A percentile compares a stretch with the other conserved stretches of the same genome.
These are phyloP conservation scores for Hibiscus tridactylites DNA, from an alignment of 345 rosid species.

Conservation along the genomic window DNA sequence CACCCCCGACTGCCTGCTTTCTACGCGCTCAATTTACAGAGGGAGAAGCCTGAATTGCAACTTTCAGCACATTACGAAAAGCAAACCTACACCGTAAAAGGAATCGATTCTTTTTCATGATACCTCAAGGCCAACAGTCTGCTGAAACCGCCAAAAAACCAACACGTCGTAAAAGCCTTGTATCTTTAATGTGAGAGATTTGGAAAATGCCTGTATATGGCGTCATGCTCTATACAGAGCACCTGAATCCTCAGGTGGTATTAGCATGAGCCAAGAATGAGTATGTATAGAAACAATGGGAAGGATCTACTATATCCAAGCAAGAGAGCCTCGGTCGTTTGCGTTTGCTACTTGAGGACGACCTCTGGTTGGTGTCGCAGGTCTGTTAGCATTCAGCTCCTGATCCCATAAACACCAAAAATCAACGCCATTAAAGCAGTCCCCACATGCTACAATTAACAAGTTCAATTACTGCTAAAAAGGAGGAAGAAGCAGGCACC, in stretches of 20 bases:
- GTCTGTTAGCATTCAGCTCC: slow-evolving; percentile 96
- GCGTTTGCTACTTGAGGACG: slow-evolving; percentile 72
- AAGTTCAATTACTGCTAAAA: background rate
- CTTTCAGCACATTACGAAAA: slow-evolving; percentile 18
- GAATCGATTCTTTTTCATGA: slow-evolving; percentile 16
- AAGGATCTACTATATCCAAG: slow-evolving; percentile 55
- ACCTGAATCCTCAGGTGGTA: slow-evolving; percentile 31
- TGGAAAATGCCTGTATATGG: slow-evolving; percentile 22
- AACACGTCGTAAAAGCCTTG: slow-evolving; percentile 23
- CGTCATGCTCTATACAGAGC: slow-evolving; percentile 18
- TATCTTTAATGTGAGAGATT: slow-evolving; percentile 22
- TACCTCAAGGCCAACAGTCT: slow-evolving; percentile 20
- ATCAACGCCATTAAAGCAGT: no score
- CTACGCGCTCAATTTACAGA: slow-evolving; percentile 45
- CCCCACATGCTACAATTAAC: no score
- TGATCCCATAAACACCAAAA: slow-evolving; percentile 19
- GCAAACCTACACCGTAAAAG: slow-evolving; percentile 17
- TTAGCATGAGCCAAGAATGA: slow-evolving; percentile 27
- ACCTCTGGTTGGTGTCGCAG: slow-evolving; percentile 95
- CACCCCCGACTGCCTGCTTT: slow-evolving; percentile 24
- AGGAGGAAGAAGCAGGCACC: slow-evolving; percentile 29
- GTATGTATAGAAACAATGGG: slow-evolving; percentile 14
- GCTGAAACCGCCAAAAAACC: slow-evolving; percentile 14
- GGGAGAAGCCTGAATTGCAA: slow-evolving; percentile 17
- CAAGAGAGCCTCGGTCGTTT: slow-evolving; percentile 81